Conservation (phyloP, 129 eudicot genomes). For the Centella asiatica region DNA sequence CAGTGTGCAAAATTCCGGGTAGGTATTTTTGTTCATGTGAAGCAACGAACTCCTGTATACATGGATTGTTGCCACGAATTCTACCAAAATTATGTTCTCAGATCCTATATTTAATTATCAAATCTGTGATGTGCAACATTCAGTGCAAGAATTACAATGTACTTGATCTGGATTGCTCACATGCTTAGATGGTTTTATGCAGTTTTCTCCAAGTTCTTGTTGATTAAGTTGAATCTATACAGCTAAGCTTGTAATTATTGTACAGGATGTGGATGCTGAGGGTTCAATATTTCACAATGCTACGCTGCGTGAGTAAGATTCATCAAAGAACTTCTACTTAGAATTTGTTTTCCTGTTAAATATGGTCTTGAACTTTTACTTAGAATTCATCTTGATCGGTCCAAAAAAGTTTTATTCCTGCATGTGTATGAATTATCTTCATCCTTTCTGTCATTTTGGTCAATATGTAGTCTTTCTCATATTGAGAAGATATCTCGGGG, state of each 20-base stretch:
- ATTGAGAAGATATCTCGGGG: no score
- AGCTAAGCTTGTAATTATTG: neutral
- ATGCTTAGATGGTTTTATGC: neutral
- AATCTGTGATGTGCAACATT: neutral
- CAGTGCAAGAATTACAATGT: neutral
- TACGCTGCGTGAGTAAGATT: slow-evolving; percentile 84
- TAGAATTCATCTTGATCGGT: no score
- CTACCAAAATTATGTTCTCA: neutral
- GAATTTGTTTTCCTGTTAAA: neutral
- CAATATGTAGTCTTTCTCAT: neutral
- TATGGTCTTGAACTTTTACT: neutral
- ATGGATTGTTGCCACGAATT: neutral
- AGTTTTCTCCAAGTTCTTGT: neutral
- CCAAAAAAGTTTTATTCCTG: neutral
- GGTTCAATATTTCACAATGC: slow-evolving; percentile 90
- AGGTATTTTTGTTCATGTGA: neutral
- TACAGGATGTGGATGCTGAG: slow-evolving; percentile 93
- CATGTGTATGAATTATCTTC: neutral
- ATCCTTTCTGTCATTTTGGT: slow-evolving; percentile 9
- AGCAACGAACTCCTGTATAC: neutral
- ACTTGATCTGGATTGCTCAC: neutral
- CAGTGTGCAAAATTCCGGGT: slow-evolving; percentile 94
- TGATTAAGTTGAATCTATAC: neutral
- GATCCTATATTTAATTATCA: neutral
- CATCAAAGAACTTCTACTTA: neutral